These are phyloP conservation scores for Boehmeria nivea DNA, from an alignment of 306 rosid genomes.

Conservation along the genomic window DNA sequence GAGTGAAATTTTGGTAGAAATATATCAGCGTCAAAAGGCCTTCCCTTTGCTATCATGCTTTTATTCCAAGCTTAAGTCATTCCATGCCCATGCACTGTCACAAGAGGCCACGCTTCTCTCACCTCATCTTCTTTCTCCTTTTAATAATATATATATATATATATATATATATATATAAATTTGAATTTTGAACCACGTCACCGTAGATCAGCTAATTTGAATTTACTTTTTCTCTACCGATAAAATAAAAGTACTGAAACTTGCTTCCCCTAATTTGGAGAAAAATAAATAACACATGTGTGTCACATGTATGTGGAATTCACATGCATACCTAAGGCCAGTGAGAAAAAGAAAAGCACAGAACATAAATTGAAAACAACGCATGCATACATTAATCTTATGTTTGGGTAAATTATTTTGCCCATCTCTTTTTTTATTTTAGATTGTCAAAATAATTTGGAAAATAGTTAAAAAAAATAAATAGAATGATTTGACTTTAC, in stretches of 20 bases:
- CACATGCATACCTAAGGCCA: too few species aligned
- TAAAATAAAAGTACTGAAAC: slow-evolving; percentile 17
- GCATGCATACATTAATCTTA: too few species aligned
- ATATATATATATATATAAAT: too few species aligned
- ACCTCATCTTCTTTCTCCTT: slow-evolving; percentile 27
- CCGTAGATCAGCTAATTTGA: not conserved
- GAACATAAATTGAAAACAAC: too few species aligned
- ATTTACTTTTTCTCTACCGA: slow-evolving; percentile 30
- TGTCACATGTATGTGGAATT: not conserved
- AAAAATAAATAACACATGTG: not conserved
- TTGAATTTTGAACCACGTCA: not conserved
- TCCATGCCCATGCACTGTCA: slow-evolving; percentile 61
- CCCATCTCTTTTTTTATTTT: too few species aligned
- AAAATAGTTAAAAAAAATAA: too few species aligned
- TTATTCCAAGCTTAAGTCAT: slow-evolving; percentile 51
- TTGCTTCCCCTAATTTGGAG: slow-evolving; percentile 17
- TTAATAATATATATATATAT: not conserved
- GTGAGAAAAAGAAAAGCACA: too few species aligned
- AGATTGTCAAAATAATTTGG: too few species aligned
- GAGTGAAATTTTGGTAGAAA: slow-evolving; percentile 56
- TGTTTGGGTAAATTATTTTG: too few species aligned
- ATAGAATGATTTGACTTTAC: too few species aligned
- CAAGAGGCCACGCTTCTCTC: slow-evolving; percentile 39
- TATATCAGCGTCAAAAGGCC: slow-evolving; percentile 41
- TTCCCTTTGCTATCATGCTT: slow-evolving; percentile 34